Conservation (phyloP, 352 stramenopile species). For the Phytophthora hybrid region DNA sequence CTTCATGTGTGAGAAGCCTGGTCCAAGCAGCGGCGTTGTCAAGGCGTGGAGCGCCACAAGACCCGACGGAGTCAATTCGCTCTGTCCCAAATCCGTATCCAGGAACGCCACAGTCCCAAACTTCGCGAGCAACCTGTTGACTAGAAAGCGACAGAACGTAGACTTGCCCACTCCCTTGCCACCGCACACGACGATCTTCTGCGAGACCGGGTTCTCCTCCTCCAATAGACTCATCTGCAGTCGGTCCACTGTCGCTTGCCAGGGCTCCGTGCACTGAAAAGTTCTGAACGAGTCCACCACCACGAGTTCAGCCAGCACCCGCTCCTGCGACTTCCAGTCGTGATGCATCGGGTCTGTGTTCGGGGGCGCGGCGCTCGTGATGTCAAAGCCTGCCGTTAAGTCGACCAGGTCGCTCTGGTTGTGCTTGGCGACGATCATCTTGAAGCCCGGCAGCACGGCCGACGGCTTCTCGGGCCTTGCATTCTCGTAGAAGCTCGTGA, state of each 20-base stretch:
- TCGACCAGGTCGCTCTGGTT: conserved; percentile 39
- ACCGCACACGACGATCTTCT: conserved; percentile 93
- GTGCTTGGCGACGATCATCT: conserved; percentile 75
- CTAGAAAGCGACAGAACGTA: conserved; percentile 94
- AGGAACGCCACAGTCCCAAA: conserved; percentile 91
- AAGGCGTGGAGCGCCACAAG: conserved; percentile 93
- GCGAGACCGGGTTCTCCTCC: conserved; percentile 13
- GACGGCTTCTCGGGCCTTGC: conserved; percentile 25
- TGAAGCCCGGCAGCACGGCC: conserved; percentile 82
- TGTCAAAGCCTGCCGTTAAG: conserved; percentile 26
- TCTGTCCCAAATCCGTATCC: conserved; percentile 96
- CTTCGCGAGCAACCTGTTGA: conserved; percentile 91
- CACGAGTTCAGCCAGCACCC: conserved; percentile 63
- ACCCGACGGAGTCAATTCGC: conserved; percentile 94
- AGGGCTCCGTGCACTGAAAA: conserved; percentile 70
- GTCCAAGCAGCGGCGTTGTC: conserved; percentile 88
- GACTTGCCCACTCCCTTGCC: conserved; percentile 97
- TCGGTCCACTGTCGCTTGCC: conserved; percentile 54
- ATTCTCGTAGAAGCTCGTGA: conserved; percentile 82
- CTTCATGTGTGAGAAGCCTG: conserved; percentile 93
- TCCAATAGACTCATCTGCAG: conserved; percentile 52
- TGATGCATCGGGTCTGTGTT: conserved; percentile 34
- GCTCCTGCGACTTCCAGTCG: conserved; percentile 60
- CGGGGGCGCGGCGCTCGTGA: conserved; percentile 14
- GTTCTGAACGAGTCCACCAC: conserved; percentile 69